Evolutionary conservation across 2,329 filamentous ascomycete species (phyloP).

Genomic region (Fusarium algeriense): DNA sequence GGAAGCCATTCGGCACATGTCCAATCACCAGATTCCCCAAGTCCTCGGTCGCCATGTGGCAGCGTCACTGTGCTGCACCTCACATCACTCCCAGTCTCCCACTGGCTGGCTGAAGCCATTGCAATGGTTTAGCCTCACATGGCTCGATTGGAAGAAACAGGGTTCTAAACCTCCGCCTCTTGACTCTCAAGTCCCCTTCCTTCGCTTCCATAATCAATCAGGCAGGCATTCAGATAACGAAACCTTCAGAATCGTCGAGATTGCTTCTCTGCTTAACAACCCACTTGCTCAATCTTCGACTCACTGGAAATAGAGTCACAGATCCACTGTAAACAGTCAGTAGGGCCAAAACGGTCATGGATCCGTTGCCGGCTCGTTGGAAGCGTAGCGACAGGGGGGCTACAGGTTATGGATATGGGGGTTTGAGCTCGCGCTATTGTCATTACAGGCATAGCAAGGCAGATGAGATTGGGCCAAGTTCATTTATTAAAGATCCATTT

Average conservation of each 20-base stretch:
- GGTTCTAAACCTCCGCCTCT: slow-evolving; percentile 14
- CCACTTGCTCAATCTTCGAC: slow-evolving; percentile 27
- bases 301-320: slow-evolving; percentile 42
- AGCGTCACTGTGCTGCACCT: slow-evolving; percentile 36
- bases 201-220: slow-evolving; percentile 21
- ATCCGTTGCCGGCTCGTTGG: slow-evolving; percentile 46
- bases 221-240: slow-evolving; percentile 22
- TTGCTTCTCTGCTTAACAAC: slow-evolving; percentile 44
- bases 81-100: slow-evolving; percentile 17
- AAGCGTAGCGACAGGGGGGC: slow-evolving; percentile 34
- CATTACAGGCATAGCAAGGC: slow-evolving; percentile 42
- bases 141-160: slow-evolving; percentile 24
- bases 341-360: slow-evolving; percentile 42
- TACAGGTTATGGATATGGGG: slow-evolving; percentile 26
- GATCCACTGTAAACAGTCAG: slow-evolving; percentile 40
- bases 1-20: slow-evolving; percentile 19
- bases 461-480: slow-evolving; percentile 42
- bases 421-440: slow-evolving; percentile 43
- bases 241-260: slow-evolving; percentile 29
- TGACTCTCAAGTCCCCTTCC: neutral
- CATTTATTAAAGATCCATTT: slow-evolving; percentile 36
- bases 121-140: slow-evolving; percentile 27
- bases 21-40: slow-evolving; percentile 35
- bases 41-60: slow-evolving; percentile 43
- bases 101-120: slow-evolving; percentile 17